phyloP scores from a whole-genome alignment of 2,329 filamentous ascomycete species.

The Juglanconis juglandina region DNA sequence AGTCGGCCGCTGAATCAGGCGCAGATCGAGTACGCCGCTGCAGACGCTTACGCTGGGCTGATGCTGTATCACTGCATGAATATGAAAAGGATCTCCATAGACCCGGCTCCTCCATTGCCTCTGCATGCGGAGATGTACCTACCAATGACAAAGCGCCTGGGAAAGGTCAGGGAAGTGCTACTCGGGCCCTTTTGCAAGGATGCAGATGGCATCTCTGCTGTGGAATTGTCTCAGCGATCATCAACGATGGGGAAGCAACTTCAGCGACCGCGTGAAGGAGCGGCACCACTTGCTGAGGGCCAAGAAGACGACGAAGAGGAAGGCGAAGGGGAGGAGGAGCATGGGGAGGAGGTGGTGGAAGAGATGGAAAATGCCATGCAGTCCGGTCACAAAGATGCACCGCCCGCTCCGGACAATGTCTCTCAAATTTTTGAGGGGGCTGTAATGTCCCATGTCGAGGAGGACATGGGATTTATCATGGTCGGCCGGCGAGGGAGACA shows the following conservation, averaged over 20 bases:
- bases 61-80: slow-evolving; percentile 73
- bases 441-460: neutral
- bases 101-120: slow-evolving; percentile 69
- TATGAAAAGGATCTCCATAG: slow-evolving; percentile 59
- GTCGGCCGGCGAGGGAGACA: slow-evolving; percentile 6
- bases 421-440: neutral
- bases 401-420: neutral
- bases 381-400: neutral
- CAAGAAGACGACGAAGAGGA: neutral
- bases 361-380: neutral
- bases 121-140: slow-evolving; percentile 63
- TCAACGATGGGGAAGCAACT: neutral
- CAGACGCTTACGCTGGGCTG: slow-evolving; percentile 76
- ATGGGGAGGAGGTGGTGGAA: neutral
- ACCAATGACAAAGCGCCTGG: slow-evolving; percentile 51
- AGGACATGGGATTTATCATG: neutral
- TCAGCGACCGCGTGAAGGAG: neutral
- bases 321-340: neutral
- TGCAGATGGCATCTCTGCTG: neutral
- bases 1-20: slow-evolving; percentile 55
- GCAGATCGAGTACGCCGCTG: slow-evolving; percentile 73
- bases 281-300: neutral
- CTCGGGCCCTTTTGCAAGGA: neutral
- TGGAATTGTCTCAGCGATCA: neutral
- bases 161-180: neutral